Percentiles rank a stretch among this genome's conserved stretches.
Evolutionary conservation across 2,329 filamentous ascomycete species (phyloP).

Genomic region (Exophiala alcalophila): DNA sequence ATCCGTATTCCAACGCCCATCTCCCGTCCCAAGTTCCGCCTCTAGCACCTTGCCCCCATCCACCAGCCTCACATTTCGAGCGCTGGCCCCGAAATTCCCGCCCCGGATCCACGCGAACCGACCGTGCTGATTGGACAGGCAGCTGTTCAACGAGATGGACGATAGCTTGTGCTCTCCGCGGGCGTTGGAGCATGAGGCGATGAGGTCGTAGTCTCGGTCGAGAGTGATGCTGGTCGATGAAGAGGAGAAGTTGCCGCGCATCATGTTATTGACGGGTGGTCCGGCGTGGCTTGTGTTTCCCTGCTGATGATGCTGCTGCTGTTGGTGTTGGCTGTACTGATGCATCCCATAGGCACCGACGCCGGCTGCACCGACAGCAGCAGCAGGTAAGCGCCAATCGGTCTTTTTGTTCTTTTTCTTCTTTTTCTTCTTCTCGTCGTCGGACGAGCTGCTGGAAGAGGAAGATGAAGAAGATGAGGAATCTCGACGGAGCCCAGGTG

Average conservation of each 20-base stretch:
- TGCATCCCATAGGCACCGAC: slow-evolving; percentile 14
- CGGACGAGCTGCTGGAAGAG: slow-evolving; percentile 23
- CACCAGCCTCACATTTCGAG: slow-evolving; percentile 29
- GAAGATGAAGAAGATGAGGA: slow-evolving; percentile 24
- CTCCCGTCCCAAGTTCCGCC: slow-evolving; percentile 27
- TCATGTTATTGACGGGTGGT: background rate
- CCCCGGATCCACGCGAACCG: slow-evolving; percentile 36
- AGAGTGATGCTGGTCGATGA: slow-evolving; percentile 36
- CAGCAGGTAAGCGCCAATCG: slow-evolving; percentile 10
- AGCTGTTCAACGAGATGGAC: slow-evolving; percentile 38
- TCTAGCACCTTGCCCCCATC: slow-evolving; percentile 26
- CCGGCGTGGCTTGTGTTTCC: background rate
- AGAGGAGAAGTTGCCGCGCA: slow-evolving; percentile 40
- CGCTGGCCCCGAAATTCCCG: slow-evolving; percentile 39
- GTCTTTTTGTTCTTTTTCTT: slow-evolving; percentile 16
- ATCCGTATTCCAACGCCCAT: slow-evolving; percentile 28
- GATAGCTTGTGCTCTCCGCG: slow-evolving; percentile 36
- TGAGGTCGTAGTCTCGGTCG: slow-evolving; percentile 38
- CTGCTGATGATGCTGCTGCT: slow-evolving; percentile 13
- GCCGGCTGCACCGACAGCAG: slow-evolving; percentile 12
- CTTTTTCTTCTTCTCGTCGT: slow-evolving; percentile 27
- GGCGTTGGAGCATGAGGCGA: slow-evolving; percentile 36
- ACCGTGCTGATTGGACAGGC: slow-evolving; percentile 40
- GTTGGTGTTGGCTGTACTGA: too few relatives aligned
- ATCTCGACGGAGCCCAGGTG: slow-evolving; percentile 14